Percentiles rank a stretch among this genome's conserved stretches.
These are phyloP conservation scores for Coelastrella sp. DNA, from an alignment of 139 green algal genomes.

Conservation along the genomic window DNA sequence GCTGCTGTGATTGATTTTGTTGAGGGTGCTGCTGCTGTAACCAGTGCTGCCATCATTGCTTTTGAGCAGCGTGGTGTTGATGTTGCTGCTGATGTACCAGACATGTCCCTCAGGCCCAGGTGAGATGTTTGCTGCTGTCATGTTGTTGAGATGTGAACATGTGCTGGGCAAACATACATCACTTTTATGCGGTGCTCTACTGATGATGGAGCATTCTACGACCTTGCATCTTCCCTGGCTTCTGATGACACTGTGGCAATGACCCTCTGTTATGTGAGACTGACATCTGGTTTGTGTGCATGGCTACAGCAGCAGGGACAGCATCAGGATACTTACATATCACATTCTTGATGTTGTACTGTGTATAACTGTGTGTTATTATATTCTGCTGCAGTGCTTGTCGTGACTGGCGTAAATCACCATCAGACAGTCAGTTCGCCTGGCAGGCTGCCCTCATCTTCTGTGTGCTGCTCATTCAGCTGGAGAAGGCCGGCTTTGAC, in stretches of 20 bases:
- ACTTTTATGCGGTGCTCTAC: not conserved
- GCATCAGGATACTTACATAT: not conserved
- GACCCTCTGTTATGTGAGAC: too few relatives aligned
- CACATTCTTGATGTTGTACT: not conserved
- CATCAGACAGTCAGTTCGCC: not conserved
- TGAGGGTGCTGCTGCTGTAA: constrained; percentile 7
- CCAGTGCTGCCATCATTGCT: not conserved
- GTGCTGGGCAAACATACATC: not conserved
- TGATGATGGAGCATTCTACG: too few relatives aligned
- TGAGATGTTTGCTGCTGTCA: not conserved
- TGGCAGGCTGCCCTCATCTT: constrained; percentile 24
- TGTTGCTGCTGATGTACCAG: not conserved
- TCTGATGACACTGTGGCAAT: too few relatives aligned
- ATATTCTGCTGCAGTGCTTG: not conserved
- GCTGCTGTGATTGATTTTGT: constrained; percentile 6
- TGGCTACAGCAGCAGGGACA: not conserved
- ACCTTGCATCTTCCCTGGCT: too few relatives aligned
- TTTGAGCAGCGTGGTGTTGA: constrained; percentile 22
- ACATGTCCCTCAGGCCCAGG: not conserved
- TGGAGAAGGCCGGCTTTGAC: constrained; percentile 24
- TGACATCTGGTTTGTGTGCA: too few relatives aligned
- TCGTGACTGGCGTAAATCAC: not conserved
- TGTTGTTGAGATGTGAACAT: not conserved
- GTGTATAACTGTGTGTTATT: not conserved
- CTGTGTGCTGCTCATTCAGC: not conserved